Evolutionary conservation across 306 rosid genomes (phyloP), one percentile per base, ranked within the genome.

Genomic region (Erythrophleum fordii): DNA sequence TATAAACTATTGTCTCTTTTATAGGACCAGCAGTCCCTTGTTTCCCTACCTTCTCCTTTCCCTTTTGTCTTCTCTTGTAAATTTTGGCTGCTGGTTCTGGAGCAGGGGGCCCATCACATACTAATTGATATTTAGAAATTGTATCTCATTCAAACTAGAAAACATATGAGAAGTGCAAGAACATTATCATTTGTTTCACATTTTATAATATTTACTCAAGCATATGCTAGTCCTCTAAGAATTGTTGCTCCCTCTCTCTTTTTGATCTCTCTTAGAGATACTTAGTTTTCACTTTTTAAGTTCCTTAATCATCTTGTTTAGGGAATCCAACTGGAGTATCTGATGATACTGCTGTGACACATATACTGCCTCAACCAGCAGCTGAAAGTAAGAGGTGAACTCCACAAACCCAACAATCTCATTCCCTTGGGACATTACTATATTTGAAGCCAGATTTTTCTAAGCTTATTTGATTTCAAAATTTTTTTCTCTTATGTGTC

Each of bases 381-480:
- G 88, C 94, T 46, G 97, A 92, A 86, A 91, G 88, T 70, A 90
- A 90, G 78, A 95, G 98, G 98, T 95, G 80, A 81, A 34, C 9
- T 72, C 37, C 28, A 35, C 80, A 75, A 85, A 56, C 77, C 70
- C 72, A 39, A 1, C 76, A 48, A 58, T 71, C 49, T 11, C 53
- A 23, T 68, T 41, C n/a, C 62, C 49, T 44, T 77, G 53, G 17
- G 37, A 67, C 45, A 44, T 46, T 37, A 23, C 53, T 46, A 37
- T 46, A 67, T 76, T 48, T 23, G 60, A 23, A 22, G 69, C 35
- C 5, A 26, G 18, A 42, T 67, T 60, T 79, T 46, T 60, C 83
- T 2, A 11, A 20, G 31, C 34, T 11, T 22, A 25, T n/a, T 20
- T 68, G 52, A 75, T 49, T 48, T 72, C 22, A 16, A 51, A 5